Percentiles rank a stretch among this genome's conserved stretches.
phyloP scores from a whole-genome alignment of 371 early-diverging fungal genomes.

The Umbelopsis sp. region DNA sequence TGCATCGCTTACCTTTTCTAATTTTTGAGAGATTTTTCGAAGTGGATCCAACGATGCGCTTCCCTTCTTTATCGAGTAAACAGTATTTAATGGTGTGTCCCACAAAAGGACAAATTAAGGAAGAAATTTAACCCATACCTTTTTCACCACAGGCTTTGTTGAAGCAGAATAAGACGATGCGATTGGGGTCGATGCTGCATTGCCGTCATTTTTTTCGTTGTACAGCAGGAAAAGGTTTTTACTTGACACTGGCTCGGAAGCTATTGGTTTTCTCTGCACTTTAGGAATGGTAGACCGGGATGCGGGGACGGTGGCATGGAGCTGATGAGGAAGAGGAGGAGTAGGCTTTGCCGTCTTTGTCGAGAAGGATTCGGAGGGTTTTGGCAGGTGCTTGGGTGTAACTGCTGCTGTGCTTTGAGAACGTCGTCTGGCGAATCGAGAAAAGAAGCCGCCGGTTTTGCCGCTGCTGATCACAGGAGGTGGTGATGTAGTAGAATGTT shows the following conservation, averaged over 20 bases:
- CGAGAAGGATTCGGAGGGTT: neutral
- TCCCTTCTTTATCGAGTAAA: neutral
- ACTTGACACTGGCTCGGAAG: neutral
- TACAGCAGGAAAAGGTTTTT: too few species aligned
- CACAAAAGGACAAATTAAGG: too few species aligned
- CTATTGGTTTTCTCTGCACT: constrained; percentile 16
- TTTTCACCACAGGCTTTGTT: neutral
- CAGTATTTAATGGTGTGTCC: neutral
- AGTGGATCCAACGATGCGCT: constrained; percentile 1
- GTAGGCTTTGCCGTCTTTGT: neutral
- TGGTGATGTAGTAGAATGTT: neutral
- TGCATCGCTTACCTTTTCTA: constrained; percentile 14
- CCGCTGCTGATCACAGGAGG: neutral
- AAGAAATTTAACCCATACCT: neutral
- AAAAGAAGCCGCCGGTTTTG: constrained; percentile 7
- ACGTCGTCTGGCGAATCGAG: constrained; percentile 6
- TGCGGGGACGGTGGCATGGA: neutral
- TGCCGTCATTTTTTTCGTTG: too few species aligned
- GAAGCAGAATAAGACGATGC: neutral
- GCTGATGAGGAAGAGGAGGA: neutral
- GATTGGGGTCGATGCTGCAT: neutral
- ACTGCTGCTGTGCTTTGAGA: neutral
- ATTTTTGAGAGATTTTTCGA: constrained; percentile 3
- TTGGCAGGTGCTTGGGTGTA: neutral
- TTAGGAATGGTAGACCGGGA: neutral